Conservation (phyloP, 495 filamentous ascomycete species). For the Lentithecium fluviatile region DNA sequence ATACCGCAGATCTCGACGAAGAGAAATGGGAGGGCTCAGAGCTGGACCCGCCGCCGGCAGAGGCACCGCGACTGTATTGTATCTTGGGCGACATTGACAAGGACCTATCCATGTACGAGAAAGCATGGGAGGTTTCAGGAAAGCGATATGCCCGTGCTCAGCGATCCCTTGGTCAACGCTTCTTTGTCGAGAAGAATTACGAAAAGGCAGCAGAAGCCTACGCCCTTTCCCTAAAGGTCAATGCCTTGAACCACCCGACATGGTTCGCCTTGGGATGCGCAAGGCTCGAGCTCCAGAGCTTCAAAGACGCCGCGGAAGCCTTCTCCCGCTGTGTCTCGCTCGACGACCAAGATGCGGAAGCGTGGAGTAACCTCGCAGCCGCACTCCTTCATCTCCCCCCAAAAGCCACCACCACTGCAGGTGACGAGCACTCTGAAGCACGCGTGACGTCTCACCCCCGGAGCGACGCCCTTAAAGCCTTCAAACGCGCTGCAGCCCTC, state of each 20-base stretch:
- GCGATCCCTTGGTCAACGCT: constrained; percentile 76
- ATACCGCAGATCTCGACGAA: constrained; percentile 55
- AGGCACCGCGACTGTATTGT: constrained; percentile 87
- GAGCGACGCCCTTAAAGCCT: constrained; percentile 72
- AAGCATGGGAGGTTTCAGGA: constrained; percentile 84
- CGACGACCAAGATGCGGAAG: constrained; percentile 85
- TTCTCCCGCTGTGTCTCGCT: constrained; percentile 76
- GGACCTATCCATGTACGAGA: constrained; percentile 69
- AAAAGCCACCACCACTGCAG: constrained; percentile 21
- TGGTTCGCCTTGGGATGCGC: constrained; percentile 94
- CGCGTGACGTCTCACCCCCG: constrained; percentile 49
- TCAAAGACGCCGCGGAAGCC: constrained; percentile 77
- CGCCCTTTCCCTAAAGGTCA: constrained; percentile 68
- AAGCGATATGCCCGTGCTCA: constrained; percentile 82
- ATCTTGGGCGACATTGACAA: constrained; percentile 89
- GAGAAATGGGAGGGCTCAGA: constrained; percentile 52
- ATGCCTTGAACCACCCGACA: constrained; percentile 72
- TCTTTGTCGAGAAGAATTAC: constrained; percentile 62
- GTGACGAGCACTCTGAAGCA: constrained; percentile 36
- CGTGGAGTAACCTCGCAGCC: constrained; percentile 92
- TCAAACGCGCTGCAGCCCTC: constrained; percentile 77
- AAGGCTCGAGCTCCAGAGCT: constrained; percentile 70
- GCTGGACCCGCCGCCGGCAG: constrained; percentile 65
- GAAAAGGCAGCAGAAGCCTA: constrained; percentile 77
- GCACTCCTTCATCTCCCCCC: constrained; percentile 56